Evolutionary conservation across 2,329 filamentous ascomycete genomes (phyloP), one percentile per base, ranked within the genome.

Genomic region (Chalara sp.): DNA sequence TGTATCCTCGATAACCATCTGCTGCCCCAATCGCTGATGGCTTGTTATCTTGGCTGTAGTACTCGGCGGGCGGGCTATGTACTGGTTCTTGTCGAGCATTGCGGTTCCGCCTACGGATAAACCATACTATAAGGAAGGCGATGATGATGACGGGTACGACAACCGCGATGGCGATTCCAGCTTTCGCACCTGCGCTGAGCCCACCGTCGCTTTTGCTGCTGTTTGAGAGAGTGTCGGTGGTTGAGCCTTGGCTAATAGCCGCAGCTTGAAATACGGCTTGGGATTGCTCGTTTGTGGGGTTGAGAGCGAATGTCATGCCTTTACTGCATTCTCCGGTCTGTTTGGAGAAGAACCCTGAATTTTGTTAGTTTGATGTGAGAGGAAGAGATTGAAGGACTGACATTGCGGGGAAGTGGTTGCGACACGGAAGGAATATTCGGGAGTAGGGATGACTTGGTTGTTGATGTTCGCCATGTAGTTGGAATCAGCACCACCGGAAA

Each of bases 401-500:
- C 21, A 21, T 21, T 21, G 21, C 10, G 56, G 49, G 4, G 31
- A 33, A 10, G 47, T 52, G 32, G 41, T 48, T 3, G 48, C 47
- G 4, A 58, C 50, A n/a, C 40, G 46, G 32, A 58, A 44, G 0
- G 49, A 47, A 40, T 48, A 48, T 1, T 50, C 7, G 1, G 54
- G 50, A 37, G 48, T 44, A 56, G 80, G 78, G 68, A 79, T 75
- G 71, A 79, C 12, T n/a, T 46, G 31, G 12, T 45, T 35, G 28
- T 51, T 47, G 5, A 41, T 33, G 33, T 50, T 55, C 8, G 55
- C 43, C 29, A 53, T 53, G 41, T 50, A 86, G 48, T 83, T 83
- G 3, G 80, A 83, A 70, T 78, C 84, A 70, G 89, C 75, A 55
- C 81, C 82, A 11, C 70, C 67, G 8, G 55, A 1, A 8, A 68